Evolutionary conservation across 768 basidiomycete genomes (phyloP), one percentile per base, ranked within the genome.

Genomic region (Pleurotus pulmonarius): DNA sequence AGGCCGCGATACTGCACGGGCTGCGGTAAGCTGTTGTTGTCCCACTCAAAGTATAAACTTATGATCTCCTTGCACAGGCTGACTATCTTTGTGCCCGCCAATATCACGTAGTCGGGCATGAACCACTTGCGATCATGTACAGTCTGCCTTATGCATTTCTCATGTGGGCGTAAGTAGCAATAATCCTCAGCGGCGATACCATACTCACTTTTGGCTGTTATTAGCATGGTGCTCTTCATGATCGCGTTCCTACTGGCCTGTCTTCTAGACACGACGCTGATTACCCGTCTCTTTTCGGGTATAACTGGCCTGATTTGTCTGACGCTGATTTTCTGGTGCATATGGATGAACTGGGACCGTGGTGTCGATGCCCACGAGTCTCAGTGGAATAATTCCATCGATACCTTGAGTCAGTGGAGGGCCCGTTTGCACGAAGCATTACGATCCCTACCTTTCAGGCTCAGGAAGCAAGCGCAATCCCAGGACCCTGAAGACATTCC

Each of bases 71-170:
- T n/a, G n/a, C n/a, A n/a, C n/a, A n/a, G 70, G 55, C 56, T 12
- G 13, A 57, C 7, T 75, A 68, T 46, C 69, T 64, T 53, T 46
- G 37, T 12, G 39, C 41, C 5, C 56, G 60, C 45, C 43, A 60
- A n/a, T 59, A 59, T 5, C 47, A 57, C 7, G 44, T 49, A 6
- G 59, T 66, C 16, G 72, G 74, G 12, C 58, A 73, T 2, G 74
- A 75, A 48, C 63, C 68, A 11, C 63, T 78, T 26, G 65, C 76
- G 4, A 70, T 76, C 34, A 64, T 73, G 49, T 77, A 71, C 48
- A 73, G 70, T 56, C 67, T 77, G 43, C 75, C 75, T 5, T 73
- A 75, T 34, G 71, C 72, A 37, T 57, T 75, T 5, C 61, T 77
- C 41, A 68, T 77, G 67, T 77, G 72, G 69, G 62, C 70, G 76